A percentile compares a stretch with the other conserved stretches of the same genome.
These are phyloP conservation scores for Musa acuminata DNA, from an alignment of 176 grass and related monocot genomes.

Conservation along the genomic window DNA sequence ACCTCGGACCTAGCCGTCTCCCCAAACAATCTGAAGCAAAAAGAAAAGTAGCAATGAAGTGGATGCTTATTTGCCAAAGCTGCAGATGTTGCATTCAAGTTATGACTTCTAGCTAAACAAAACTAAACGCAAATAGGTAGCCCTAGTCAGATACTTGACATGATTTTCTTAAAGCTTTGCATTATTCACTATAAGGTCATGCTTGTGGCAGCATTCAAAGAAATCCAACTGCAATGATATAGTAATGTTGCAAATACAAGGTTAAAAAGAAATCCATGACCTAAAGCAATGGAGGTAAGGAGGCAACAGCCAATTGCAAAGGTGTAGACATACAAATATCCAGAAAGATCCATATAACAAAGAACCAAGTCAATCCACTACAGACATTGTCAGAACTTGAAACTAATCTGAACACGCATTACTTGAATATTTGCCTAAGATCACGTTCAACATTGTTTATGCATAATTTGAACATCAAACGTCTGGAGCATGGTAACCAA, in stretches of 20 bases:
- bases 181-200: background rate
- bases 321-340: background rate
- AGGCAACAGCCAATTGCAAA: background rate
- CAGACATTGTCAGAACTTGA: background rate
- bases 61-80: background rate
- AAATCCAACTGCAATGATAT: background rate
- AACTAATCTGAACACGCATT: too few species aligned
- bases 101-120: background rate
- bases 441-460: too few species aligned
- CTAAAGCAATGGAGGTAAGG: background rate
- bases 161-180: background rate
- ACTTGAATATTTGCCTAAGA: too few species aligned
- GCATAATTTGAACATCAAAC: background rate
- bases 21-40: conserved; percentile 15
- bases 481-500: background rate
- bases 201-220: background rate
- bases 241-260: background rate
- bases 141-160: background rate
- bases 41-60: background rate
- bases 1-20: conserved; percentile 3
- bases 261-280: background rate
- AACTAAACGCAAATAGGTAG: background rate
- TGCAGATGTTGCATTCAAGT: background rate
- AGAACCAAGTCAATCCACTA: background rate
- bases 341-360: background rate